phyloP scores from a whole-genome alignment of 441 rosid genomes.

The Populus hybrid region DNA sequence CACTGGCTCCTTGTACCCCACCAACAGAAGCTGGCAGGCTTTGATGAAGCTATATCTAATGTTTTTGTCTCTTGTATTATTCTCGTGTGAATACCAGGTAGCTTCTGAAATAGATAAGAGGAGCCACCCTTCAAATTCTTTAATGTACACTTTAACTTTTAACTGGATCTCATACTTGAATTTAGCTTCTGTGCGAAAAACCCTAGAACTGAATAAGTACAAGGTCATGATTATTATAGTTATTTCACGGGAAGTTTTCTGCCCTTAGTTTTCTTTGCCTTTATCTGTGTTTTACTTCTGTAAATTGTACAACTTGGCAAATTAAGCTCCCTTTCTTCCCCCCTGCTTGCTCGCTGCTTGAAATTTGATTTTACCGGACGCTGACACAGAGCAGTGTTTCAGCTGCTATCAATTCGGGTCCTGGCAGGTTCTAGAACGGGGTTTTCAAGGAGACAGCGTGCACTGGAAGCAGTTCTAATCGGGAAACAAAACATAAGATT shows the following conservation, averaged over 20 bases:
- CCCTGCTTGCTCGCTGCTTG: neutral
- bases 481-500: neutral
- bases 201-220: constrained; percentile 31
- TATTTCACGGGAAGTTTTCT: constrained; percentile 19
- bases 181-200: constrained; percentile 30
- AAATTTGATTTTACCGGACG: neutral
- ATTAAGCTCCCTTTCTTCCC: neutral
- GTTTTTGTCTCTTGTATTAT: constrained; percentile 29
- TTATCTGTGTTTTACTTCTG: constrained; percentile 6
- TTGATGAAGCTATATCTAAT: constrained; percentile 22
- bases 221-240: constrained; percentile 33
- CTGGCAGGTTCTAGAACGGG: neutral
- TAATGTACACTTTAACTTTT: constrained; percentile 52
- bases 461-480: neutral
- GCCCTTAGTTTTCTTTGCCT: neutral
- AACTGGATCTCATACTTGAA: constrained; percentile 37
- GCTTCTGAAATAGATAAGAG: constrained; percentile 31
- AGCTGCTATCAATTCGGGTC: neutral
- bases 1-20: constrained; percentile 52
- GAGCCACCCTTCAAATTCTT: constrained; percentile 46
- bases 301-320: neutral
- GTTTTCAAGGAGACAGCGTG: neutral
- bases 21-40: constrained; percentile 42
- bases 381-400: neutral
- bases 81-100: constrained; percentile 49